Evolutionary conservation across 1,284 basidiomycete species (phyloP).

Genomic region (Erythrobasidium hasegawianum): DNA sequence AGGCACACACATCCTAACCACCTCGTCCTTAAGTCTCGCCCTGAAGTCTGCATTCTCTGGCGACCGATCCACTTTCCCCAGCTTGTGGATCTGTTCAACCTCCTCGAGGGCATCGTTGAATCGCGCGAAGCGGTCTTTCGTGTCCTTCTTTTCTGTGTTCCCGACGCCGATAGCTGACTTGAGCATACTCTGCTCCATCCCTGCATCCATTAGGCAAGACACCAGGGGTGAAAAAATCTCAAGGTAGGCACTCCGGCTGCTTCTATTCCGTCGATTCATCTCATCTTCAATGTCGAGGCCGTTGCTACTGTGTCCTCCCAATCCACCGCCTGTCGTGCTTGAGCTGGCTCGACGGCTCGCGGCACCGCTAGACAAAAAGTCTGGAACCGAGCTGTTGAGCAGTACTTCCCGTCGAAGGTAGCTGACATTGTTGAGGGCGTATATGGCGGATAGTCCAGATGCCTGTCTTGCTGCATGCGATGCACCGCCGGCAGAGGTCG

Average conservation of each 20-base stretch:
- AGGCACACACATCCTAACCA: slow-evolving; percentile 46
- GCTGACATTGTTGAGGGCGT: slow-evolving; percentile 46
- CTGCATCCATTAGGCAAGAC: slow-evolving; percentile 46
- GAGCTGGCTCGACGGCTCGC: slow-evolving; percentile 37
- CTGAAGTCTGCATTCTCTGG: slow-evolving; percentile 43
- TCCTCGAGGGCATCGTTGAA: slow-evolving; percentile 47
- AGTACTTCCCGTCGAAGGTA: slow-evolving; percentile 44
- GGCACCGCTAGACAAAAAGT: slow-evolving; percentile 6
- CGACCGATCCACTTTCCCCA: slow-evolving; percentile 39
- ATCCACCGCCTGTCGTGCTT: slow-evolving; percentile 11
- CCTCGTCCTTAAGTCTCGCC: slow-evolving; percentile 45
- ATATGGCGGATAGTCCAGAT: slow-evolving; percentile 42
- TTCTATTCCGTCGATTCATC: slow-evolving; percentile 45
- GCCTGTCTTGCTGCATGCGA: slow-evolving; percentile 7
- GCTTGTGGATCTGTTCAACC: slow-evolving; percentile 43
- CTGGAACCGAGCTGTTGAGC: slow-evolving; percentile 39
- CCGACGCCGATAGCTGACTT: slow-evolving; percentile 42
- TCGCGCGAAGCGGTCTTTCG: slow-evolving; percentile 46
- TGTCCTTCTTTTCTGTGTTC: slow-evolving; percentile 43
- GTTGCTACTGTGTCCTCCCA: background rate
- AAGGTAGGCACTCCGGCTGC: slow-evolving; percentile 44
- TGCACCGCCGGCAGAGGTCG: too few species aligned
- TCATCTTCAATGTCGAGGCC: slow-evolving; percentile 40
- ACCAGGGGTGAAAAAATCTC: slow-evolving; percentile 47
- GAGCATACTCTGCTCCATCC: slow-evolving; percentile 39